Base-by-base conservation (phyloP, 495 filamentous ascomycete genomes). In the Collariella sp. region DNA sequence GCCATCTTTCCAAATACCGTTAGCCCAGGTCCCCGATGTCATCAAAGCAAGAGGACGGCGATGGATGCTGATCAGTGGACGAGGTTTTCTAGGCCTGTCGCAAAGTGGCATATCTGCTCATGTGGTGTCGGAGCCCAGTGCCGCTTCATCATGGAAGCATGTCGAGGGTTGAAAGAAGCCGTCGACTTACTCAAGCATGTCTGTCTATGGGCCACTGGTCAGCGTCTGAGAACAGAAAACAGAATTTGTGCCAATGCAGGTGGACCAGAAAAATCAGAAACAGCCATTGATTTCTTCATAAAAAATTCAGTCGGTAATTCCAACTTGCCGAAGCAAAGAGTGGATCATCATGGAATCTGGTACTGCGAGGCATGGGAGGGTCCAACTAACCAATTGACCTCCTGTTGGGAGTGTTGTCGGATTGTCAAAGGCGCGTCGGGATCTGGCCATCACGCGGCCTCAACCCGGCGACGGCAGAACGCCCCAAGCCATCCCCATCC, bases 1-100 rank as follows among this genome's bases (percentile, higher is more conserved):
- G 20, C 19, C 23, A 50, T 46, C 48, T 50, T 59, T 35, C 18
- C 46, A 15, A 53, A 29, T 9, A 33, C 15, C 19, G 51, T 67
- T 62, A 66, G 59, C 57, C 13, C 44, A 35, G 38, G 54, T 26
- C 33, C 52, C 24, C 18, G 16, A 34, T 34, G 11, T 15, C 52
- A n/a, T 46, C 19, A 34, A 49, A 9, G 33, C 41, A 39, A 29
- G 45, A 20, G 23, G 49, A 51, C 45, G 59, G 55, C 23, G 56
- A 50, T 42, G 55, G 60, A 60, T 62, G 56, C 58, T 66, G 62
- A 79, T 97, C 93, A 98, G 93, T 90, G 87, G 91, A 88, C 90
- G 81, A 95, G 91, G 93, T 96, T 98, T 98, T 96, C 91, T 96
- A 96, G 89, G 93, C 91, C 91, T 95, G 89, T 88, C 91, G 68